Base-by-base conservation (phyloP, 805 yeast genomes). In the Metschnikowia lochheadii region DNA sequence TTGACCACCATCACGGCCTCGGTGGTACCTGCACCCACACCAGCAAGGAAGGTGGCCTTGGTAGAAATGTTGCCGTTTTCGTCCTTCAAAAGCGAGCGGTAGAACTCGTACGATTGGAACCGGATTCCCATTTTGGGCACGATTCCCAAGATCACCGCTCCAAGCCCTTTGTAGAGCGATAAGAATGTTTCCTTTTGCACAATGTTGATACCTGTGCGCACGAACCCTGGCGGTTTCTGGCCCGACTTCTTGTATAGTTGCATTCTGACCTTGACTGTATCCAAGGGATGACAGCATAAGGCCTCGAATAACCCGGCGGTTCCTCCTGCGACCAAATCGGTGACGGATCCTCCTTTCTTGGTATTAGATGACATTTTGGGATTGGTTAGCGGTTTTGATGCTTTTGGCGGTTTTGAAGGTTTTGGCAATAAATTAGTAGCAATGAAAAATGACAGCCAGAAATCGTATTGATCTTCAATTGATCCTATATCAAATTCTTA, bases 101-200 rank as follows among this genome's bases (percentile, higher is more conserved):
- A 89, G 63, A 83, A 85, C 72, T 92, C 98, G 67, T 90, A 92
- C 3, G 97, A 87, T 39, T 96, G 86, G 75, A 92, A 92, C 65
- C 99, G 80, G 58, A 92, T 88, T 34, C 97, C 98, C 99, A 92
- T 92, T 68, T 92, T 92, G 51, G 99, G 99, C 47, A 92, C 96
- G 63, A 92, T 92, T 51, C 99, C 99, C 64, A 92, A 87, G 52
- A 90, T 88, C 51, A 92, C 99, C 20, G 99, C 98, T 29, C 97
- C 97, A 48, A 92, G 79, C 50, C 99, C 99, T 68, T 92, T 91
- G 75, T 92, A 92, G 23, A 92, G 79, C 4, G 97, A 92, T 48
- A 89, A 74, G 54, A 89, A 78, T 4, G 95, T 86, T 68, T 92
- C 98, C 53, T 87, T 82, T 51, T 78, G 77, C 50, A 83, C 88